Percentiles rank a stretch among this genome's conserved stretches.
These are phyloP conservation scores for Globisporangium splendens DNA, from an alignment of 352 stramenopile species.

Conservation along the genomic window DNA sequence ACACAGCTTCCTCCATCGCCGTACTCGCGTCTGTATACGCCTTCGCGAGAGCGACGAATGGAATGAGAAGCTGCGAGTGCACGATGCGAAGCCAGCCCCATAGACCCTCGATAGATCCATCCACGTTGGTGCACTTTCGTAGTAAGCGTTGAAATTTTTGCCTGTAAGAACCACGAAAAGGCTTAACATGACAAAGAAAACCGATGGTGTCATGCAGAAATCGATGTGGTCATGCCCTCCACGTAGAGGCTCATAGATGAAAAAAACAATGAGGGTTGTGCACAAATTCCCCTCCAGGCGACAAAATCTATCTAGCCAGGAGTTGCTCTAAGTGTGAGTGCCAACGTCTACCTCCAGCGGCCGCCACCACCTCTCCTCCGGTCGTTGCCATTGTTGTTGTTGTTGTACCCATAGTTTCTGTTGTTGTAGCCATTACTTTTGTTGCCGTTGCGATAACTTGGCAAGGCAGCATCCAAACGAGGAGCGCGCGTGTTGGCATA, in stretches of 20 bases:
- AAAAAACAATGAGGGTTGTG: not conserved
- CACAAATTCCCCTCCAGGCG: no score
- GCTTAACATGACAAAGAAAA: no score
- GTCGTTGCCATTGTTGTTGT: conserved; percentile 14
- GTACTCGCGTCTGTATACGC: conserved; percentile 60
- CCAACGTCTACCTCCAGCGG: conserved; percentile 12
- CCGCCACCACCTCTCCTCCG: conserved; percentile 12
- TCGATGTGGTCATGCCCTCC: no score
- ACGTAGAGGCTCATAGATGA: no score
- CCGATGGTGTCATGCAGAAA: not conserved
- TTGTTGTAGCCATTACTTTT: conserved; percentile 4
- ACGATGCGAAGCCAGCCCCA: not conserved
- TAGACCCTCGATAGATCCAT: conserved; percentile 7
- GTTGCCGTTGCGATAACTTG: conserved; percentile 12
- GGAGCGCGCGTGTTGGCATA: conserved; percentile 11
- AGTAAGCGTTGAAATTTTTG: not conserved
- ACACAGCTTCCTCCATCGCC: conserved; percentile 54
- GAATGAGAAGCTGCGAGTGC: conserved; percentile 1
- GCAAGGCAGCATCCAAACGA: conserved; percentile 14
- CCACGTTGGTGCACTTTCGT: not conserved
- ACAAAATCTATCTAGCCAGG: not conserved
- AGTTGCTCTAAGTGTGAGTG: not conserved
- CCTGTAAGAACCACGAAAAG: not conserved
- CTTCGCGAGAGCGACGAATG: conserved; percentile 6
- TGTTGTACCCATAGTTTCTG: conserved; percentile 19